Base-by-base conservation (phyloP, 1,139 yeast species). In the Insectozyma bohioensis region DNA sequence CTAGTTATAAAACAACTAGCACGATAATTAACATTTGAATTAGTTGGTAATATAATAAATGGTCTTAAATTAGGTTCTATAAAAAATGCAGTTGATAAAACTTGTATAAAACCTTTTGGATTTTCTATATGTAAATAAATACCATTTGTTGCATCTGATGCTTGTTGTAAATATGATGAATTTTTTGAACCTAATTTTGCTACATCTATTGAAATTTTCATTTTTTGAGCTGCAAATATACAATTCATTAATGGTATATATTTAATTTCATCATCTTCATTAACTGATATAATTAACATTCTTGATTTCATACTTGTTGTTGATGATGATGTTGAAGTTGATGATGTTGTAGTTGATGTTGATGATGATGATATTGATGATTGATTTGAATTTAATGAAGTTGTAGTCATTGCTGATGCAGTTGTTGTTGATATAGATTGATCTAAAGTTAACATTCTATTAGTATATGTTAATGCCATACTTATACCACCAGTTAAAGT, bases 171-270 rank as follows among this genome's bases (percentile, higher is more conserved):
- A 51, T 88, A 90, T 1, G 95, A 85, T 2, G 95, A 82, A 44
- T 80, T 61, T 25, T 47, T 75, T 11, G 68, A 66, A 2, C 92
- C 92, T 30, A 94, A 63, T 52, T 90, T 88, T 40, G 94, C 90
- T 12, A 90, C 88, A 56, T 94, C 97, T 11, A 92, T 80, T 2
- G 96, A 85, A 9, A 92, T 79, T 49, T 81, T 82, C 81, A 85
- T 76, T 57, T 88, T 88, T 48, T 92, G 97, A 1, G 98, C 96
- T 0, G 97, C 94, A 61, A 94, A 94, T 26, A 92, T 90, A 45
- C 94, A 75, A 58, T 94, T 94, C 98, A 94, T 94, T 30, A 88
- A 80, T 4, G 97, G 86, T 26, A 92, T 86, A 56, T 94, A 94
- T 40, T 86, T 86, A 34, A 87, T 67, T 13, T 87, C 79, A 36